A percentile compares a stretch with the other conserved stretches of the same genome.
Conservation (phyloP, 805 yeast species). For the Maudiozyma pseudohumilis region DNA sequence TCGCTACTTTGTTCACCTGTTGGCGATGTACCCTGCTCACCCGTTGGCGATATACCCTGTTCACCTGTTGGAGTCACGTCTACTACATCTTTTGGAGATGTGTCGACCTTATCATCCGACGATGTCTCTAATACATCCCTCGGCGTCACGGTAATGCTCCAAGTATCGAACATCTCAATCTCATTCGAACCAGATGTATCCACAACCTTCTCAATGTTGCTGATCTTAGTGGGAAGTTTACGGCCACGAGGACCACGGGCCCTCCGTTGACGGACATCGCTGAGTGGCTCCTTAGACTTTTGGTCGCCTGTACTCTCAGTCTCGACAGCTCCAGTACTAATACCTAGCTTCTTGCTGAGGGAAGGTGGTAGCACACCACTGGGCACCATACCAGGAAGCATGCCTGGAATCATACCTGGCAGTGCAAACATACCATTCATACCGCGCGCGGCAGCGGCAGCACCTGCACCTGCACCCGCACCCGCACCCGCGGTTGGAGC, state of each 20-base stretch:
- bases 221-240: conserved; percentile 47
- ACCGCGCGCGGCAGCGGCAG: conserved; percentile 46
- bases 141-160: conserved; percentile 12
- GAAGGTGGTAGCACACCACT: conserved; percentile 22
- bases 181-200: conserved; percentile 11
- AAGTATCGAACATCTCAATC: conserved; percentile 16
- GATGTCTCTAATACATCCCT: not conserved
- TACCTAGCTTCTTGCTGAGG: conserved; percentile 13
- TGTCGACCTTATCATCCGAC: not conserved
- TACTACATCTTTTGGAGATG: not conserved
- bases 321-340: not conserved
- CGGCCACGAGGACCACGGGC: conserved; percentile 70
- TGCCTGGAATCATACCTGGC: conserved; percentile 43
- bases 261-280: conserved; percentile 31
- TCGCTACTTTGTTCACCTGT: not conserved
- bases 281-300: not conserved
- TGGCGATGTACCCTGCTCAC: too few relatives aligned
- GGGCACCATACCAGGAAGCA: conserved; percentile 38
- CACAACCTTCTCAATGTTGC: conserved; percentile 29
- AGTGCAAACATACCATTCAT: conserved; percentile 51
- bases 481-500: too few relatives aligned
- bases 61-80: not conserved
- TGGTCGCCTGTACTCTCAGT: not conserved
- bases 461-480: too few relatives aligned
- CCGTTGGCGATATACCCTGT: too few relatives aligned